Conservation (phyloP, 805 yeast species). For the Zygosaccharomyces kombuchaensis region DNA sequence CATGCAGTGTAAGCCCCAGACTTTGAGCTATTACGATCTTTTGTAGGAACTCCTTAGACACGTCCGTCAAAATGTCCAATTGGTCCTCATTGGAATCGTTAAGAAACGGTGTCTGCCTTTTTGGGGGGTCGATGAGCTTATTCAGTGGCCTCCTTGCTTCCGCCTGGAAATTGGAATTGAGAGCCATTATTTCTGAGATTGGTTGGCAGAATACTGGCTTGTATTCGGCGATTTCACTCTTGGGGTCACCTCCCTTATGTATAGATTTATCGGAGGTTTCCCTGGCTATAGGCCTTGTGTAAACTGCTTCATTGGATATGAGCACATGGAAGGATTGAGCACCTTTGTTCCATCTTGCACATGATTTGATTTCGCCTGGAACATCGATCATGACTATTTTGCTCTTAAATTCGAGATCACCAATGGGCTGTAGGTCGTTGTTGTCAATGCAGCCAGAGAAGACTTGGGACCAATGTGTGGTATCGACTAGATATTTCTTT, state of each 20-base stretch:
- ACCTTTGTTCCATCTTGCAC: constrained; percentile 4
- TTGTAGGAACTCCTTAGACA: constrained; percentile 22
- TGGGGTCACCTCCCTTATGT: not conserved
- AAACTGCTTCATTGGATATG: constrained; percentile 6
- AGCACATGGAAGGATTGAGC: constrained; percentile 1
- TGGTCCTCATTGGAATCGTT: constrained; percentile 29
- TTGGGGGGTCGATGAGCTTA: constrained; percentile 19
- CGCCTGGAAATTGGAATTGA: constrained; percentile 16
- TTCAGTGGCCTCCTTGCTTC: constrained; percentile 16
- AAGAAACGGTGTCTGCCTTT: constrained; percentile 21
- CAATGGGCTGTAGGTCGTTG: constrained; percentile 17
- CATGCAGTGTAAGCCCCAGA: constrained; percentile 36
- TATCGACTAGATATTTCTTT: constrained; percentile 10
- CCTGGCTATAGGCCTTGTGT: not conserved
- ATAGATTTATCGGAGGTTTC: not conserved
- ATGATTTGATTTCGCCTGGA: constrained; percentile 1
- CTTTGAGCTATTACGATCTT: constrained; percentile 27
- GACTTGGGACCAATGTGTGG: constrained; percentile 20
- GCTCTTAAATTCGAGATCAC: constrained; percentile 17
- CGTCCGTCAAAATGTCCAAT: constrained; percentile 22
- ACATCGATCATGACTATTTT: not conserved
- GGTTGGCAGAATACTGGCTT: constrained; percentile 20
- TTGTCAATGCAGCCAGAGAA: constrained; percentile 18
- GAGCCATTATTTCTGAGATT: constrained; percentile 18
- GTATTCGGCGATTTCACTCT: constrained; percentile 4